These are phyloP conservation scores for Calvatia gigantea DNA, from an alignment of 768 basidiomycete genomes.

Conservation along the genomic window DNA sequence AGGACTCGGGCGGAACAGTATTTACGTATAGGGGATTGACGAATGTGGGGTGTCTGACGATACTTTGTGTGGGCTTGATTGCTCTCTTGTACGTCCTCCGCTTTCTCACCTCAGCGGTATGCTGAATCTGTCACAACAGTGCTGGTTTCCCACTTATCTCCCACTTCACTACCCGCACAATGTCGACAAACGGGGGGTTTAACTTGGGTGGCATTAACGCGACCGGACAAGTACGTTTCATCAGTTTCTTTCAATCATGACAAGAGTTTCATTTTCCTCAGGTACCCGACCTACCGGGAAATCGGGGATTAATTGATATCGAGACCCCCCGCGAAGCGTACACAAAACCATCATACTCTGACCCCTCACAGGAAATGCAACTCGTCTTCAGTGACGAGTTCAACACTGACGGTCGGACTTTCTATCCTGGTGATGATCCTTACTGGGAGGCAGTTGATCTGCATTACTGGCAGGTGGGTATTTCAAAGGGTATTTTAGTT, in stretches of 20 bases:
- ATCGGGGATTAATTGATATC: constrained; percentile 69
- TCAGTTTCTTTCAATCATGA: background rate
- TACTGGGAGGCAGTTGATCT: constrained; percentile 86
- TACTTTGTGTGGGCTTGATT: constrained; percentile 50
- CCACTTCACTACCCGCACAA: constrained; percentile 43
- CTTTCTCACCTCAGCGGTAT: background rate
- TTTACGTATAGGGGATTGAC: constrained; percentile 68
- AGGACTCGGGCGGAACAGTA: constrained; percentile 55
- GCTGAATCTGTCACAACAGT: constrained; percentile 26
- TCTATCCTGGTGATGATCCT: constrained; percentile 87
- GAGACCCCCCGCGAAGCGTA: constrained; percentile 67
- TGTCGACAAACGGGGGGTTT: constrained; percentile 57
- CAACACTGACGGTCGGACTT: constrained; percentile 72
- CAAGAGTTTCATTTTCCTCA: constrained; percentile 18
- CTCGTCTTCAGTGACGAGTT: constrained; percentile 92
- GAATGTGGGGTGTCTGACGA: constrained; percentile 66
- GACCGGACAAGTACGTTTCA: constrained; percentile 55
- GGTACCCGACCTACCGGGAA: constrained; percentile 59
- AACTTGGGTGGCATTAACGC: constrained; percentile 77
- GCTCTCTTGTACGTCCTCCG: constrained; percentile 52
- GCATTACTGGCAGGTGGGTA: constrained; percentile 68
- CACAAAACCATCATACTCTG: constrained; percentile 47
- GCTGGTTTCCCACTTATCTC: constrained; percentile 63
- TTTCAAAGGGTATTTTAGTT: background rate
- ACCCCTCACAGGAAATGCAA: constrained; percentile 52